phyloP scores from a whole-genome alignment of 1,139 yeast genomes.

The Lodderomyces oxycetoniae region DNA sequence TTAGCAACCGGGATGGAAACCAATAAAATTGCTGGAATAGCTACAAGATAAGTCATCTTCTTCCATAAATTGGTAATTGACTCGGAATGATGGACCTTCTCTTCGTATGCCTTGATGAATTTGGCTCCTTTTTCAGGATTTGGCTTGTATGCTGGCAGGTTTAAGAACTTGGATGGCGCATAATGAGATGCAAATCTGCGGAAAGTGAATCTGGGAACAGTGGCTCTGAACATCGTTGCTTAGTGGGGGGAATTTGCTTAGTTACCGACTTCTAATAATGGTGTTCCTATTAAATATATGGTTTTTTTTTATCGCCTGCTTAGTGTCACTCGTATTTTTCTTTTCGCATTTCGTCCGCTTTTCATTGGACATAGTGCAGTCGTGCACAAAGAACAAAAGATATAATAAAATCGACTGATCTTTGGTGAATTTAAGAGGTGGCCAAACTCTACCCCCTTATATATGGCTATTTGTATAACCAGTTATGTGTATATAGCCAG shows the following conservation, averaged over 20 bases:
- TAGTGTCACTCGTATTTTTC: slow-evolving; percentile 3
- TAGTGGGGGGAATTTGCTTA: too few relatives aligned
- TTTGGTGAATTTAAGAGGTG: background rate
- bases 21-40: slow-evolving; percentile 73
- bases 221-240: slow-evolving; percentile 8
- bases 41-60: slow-evolving; percentile 73
- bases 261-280: too few relatives aligned
- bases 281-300: too few relatives aligned
- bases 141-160: slow-evolving; percentile 38
- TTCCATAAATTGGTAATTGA: slow-evolving; percentile 78
- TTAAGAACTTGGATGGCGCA: slow-evolving; percentile 37
- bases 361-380: too few relatives aligned
- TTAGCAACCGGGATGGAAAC: slow-evolving; percentile 77
- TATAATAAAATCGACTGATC: background rate
- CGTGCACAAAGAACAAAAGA: background rate
- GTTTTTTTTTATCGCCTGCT: slow-evolving; percentile 2
- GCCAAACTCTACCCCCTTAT: too few relatives aligned
- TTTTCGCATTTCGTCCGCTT: slow-evolving; percentile 2
- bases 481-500: too few relatives aligned
- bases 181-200: slow-evolving; percentile 42
- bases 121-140: slow-evolving; percentile 42
- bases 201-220: slow-evolving; percentile 37
- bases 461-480: too few relatives aligned
- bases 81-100: slow-evolving; percentile 73
- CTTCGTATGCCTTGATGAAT: slow-evolving; percentile 42